These are phyloP conservation scores for Prosopis cineraria DNA, from an alignment of 306 rosid genomes.

Conservation along the genomic window DNA sequence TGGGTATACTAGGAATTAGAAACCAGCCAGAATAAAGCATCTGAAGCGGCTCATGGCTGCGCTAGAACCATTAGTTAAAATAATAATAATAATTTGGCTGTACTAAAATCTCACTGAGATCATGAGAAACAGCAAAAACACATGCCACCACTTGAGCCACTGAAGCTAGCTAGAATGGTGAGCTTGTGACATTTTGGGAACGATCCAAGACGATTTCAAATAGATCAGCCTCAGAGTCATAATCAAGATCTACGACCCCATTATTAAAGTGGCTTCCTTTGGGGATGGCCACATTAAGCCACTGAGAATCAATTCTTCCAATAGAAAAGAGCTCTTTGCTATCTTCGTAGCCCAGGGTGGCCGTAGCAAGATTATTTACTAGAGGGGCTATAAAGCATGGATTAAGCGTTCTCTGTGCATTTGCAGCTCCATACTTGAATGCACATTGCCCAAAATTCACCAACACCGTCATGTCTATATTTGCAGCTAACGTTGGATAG, in stretches of 20 bases:
- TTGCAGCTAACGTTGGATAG: constrained; percentile 70
- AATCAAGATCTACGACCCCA: constrained; percentile 35
- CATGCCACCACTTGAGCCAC: not conserved
- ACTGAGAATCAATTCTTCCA: constrained; percentile 85
- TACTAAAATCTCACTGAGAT: not conserved
- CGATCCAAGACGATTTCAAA: constrained; percentile 55
- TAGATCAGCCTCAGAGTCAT: constrained; percentile 50
- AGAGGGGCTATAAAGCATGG: constrained; percentile 79
- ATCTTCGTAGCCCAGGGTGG: constrained; percentile 67
- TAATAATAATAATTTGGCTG: not conserved
- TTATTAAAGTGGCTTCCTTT: constrained; percentile 43
- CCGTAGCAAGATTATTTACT: constrained; percentile 41
- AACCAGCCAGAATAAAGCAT: not conserved
- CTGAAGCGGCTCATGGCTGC: constrained; percentile 20
- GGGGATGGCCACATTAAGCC: constrained; percentile 45
- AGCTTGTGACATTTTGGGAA: constrained; percentile 33
- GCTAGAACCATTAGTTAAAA: not conserved
- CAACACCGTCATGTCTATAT: constrained; percentile 52
- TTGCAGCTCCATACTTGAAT: constrained; percentile 78
- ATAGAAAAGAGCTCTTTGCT: constrained; percentile 92
- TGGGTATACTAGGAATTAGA: not conserved
- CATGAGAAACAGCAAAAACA: constrained; percentile 10
- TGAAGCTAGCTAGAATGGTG: constrained; percentile 13
- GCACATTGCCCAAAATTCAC: constrained; percentile 84
- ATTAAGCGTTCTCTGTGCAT: constrained; percentile 83